These are phyloP conservation scores for Epichloe coenophiala DNA, from an alignment of 2,329 filamentous ascomycete species.

Conservation along the genomic window DNA sequence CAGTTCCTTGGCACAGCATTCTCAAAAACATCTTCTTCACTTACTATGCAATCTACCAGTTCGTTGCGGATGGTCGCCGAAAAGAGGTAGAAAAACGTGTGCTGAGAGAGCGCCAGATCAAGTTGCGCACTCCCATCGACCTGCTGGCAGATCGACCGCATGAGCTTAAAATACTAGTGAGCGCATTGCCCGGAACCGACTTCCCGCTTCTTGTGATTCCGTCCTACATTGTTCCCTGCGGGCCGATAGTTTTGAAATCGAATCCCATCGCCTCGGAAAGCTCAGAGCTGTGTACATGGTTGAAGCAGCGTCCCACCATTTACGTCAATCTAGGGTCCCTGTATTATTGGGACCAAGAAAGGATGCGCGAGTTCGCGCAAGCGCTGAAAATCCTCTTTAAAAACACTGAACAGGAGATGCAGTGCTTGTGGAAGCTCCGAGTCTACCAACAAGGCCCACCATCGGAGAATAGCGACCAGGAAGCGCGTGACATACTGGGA, in stretches of 20 bases:
- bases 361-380: slow-evolving; percentile 23
- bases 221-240: slow-evolving; percentile 27
- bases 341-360: slow-evolving; percentile 15
- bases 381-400: slow-evolving; percentile 24
- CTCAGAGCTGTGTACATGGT: slow-evolving; percentile 26
- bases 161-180: not conserved
- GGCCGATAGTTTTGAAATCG: slow-evolving; percentile 29
- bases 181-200: slow-evolving; percentile 13
- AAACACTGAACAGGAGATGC: slow-evolving; percentile 8
- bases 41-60: not conserved
- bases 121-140: not conserved
- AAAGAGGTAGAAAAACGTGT: not conserved
- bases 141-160: not conserved
- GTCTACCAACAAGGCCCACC: not conserved
- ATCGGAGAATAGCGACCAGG: not conserved
- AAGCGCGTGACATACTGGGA: slow-evolving; percentile 12
- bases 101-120: not conserved
- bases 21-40: not conserved
- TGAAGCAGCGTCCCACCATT: slow-evolving; percentile 26
- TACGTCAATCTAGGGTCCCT: slow-evolving; percentile 34
- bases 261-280: slow-evolving; percentile 13
- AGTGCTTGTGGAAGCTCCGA: slow-evolving; percentile 22
- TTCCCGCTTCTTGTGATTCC: slow-evolving; percentile 24
- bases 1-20: slow-evolving; percentile 6
- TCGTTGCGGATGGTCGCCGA: not conserved